These are phyloP conservation scores for Mortierella sp. DNA, from an alignment of 371 early-diverging fungal species.

Conservation along the genomic window DNA sequence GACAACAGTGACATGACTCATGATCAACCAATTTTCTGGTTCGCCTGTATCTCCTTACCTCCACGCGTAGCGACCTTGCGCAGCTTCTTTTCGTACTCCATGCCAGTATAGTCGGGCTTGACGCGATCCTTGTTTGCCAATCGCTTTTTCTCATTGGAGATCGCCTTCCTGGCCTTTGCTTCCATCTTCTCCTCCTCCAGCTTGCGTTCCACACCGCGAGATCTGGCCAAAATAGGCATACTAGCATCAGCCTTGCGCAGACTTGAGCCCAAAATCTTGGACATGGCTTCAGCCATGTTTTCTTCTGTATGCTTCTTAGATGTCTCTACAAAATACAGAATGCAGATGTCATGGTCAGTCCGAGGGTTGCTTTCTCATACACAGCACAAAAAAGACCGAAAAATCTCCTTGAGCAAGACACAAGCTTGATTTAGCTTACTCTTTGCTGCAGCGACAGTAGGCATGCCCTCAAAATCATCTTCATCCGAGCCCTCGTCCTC, in stretches of 20 bases:
- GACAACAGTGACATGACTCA: background rate
- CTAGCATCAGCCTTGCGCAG: constrained; percentile 62
- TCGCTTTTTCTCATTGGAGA: constrained; percentile 74
- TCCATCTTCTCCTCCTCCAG: constrained; percentile 85
- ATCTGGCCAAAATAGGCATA: constrained; percentile 81
- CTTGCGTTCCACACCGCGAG: constrained; percentile 75
- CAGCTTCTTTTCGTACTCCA: constrained; percentile 84
- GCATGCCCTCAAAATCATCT: constrained; percentile 34
- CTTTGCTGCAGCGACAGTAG: constrained; percentile 16
- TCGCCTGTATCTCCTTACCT: constrained; percentile 58
- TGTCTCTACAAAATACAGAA: constrained; percentile 26
- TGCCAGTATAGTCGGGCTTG: constrained; percentile 70
- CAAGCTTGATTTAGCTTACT: constrained; percentile 30
- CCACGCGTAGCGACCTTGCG: constrained; percentile 87
- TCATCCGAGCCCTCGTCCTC: constrained; percentile 34
- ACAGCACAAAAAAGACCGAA: no score
- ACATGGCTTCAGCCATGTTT: constrained; percentile 73
- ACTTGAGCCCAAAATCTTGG: constrained; percentile 73
- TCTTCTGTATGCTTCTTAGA: constrained; percentile 62
- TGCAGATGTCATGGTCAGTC: background rate
- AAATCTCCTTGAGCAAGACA: no score
- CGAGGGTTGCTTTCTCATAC: background rate
- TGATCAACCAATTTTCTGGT: background rate
- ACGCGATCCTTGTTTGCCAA: constrained; percentile 72
- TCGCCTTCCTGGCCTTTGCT: constrained; percentile 75